Conservation (phyloP, 2,329 filamentous ascomycete genomes). For the Camillea tinctor region DNA sequence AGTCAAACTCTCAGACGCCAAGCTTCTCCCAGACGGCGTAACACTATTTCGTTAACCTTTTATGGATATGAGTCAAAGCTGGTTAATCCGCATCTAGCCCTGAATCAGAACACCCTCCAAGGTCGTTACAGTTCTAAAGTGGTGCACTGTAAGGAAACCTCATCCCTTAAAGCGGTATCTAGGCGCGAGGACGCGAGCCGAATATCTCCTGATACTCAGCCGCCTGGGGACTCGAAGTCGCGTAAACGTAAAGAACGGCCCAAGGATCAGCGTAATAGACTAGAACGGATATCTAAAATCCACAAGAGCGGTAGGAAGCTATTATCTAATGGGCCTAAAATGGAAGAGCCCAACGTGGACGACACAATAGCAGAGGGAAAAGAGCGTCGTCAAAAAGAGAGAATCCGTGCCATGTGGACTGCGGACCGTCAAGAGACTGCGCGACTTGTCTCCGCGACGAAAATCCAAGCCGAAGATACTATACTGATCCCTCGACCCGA, state of each 20-base stretch:
- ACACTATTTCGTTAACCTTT: background rate
- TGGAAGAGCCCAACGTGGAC: conserved; percentile 18
- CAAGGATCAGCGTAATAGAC: conserved; percentile 5
- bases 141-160: background rate
- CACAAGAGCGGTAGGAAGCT: conserved; percentile 9
- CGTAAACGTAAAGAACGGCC: conserved; percentile 7
- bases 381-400: conserved; percentile 29
- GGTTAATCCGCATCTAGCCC: background rate
- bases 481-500: background rate
- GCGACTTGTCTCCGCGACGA: conserved; percentile 25
- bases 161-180: background rate
- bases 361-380: conserved; percentile 28
- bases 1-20: background rate
- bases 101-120: background rate
- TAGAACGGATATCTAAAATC: conserved; percentile 5
- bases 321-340: conserved; percentile 11
- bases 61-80: background rate
- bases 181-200: conserved; percentile 1
- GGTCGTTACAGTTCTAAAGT: background rate
- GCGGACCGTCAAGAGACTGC: conserved; percentile 27
- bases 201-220: conserved; percentile 6
- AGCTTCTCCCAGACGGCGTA: background rate
- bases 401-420: conserved; percentile 35
- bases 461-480: background rate
- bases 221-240: background rate